Evolutionary conservation across 148 eudicot genomes (phyloP).

Genomic region (Gaultheria prostrata): DNA sequence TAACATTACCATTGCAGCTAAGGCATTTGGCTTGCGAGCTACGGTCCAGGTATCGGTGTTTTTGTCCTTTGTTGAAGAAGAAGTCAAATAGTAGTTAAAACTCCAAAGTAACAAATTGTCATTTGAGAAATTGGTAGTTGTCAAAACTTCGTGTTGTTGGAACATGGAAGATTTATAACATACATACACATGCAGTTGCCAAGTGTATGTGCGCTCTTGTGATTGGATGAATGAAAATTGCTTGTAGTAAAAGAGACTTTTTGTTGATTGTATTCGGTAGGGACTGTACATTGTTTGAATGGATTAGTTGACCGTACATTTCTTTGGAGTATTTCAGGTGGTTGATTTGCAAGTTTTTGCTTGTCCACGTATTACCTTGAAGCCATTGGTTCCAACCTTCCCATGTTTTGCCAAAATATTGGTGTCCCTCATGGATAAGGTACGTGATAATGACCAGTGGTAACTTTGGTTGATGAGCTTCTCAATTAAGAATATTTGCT

Average conservation of each 20-base stretch:
- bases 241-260: neutral
- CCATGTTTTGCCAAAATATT: constrained; percentile 85
- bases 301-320: neutral
- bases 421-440: constrained; percentile 96
- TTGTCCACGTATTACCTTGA: constrained; percentile 83
- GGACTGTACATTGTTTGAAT: neutral
- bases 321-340: constrained; percentile 52
- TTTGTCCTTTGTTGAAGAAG: neutral
- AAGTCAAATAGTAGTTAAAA: neutral
- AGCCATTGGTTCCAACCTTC: constrained; percentile 91
- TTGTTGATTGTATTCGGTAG: neutral
- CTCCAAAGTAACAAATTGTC: neutral
- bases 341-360: constrained; percentile 96
- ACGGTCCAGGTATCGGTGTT: constrained; percentile 66
- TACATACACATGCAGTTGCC: neutral
- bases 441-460: constrained; percentile 15
- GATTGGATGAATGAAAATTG: neutral
- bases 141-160: neutral
- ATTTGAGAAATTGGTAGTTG: constrained; percentile 2
- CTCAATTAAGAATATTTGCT: neutral
- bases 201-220: neutral
- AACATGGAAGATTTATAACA: neutral
- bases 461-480: neutral
- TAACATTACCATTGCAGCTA: constrained; percentile 60
- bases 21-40: constrained; percentile 85